phyloP scores from a whole-genome alignment of 192 early-diverging fungal species.

The Gryganskiella cystojenkinii region DNA sequence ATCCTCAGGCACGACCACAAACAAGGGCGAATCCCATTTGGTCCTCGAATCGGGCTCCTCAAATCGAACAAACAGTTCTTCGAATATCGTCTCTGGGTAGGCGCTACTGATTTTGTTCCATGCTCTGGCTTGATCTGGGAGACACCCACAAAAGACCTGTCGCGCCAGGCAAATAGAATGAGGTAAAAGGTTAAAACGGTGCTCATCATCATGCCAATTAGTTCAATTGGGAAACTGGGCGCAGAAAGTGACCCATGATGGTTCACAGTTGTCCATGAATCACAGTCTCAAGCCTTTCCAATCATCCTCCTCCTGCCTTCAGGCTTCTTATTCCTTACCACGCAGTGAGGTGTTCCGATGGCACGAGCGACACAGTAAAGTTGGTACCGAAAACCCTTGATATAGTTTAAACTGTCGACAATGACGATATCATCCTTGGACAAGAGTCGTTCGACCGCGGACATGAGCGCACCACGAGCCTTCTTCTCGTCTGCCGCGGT shows the following conservation, averaged over 20 bases:
- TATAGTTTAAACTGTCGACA: constrained; percentile 96
- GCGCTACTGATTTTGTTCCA: constrained; percentile 33
- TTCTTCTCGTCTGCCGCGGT: constrained; percentile 86
- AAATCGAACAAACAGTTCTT: constrained; percentile 85
- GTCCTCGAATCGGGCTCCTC: constrained; percentile 94
- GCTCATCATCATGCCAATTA: background rate
- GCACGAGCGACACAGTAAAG: constrained; percentile 90
- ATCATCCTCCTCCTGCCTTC: background rate
- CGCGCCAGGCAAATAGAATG: background rate
- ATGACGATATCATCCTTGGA: constrained; percentile 90
- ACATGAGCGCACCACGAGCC: constrained; percentile 84
- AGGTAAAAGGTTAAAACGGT: background rate
- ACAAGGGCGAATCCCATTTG: constrained; percentile 98
- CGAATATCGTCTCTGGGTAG: constrained; percentile 68
- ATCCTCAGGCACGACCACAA: constrained; percentile 85
- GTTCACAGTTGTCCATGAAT: no score
- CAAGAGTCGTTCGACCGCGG: constrained; percentile 88
- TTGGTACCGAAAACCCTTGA: constrained; percentile 99
- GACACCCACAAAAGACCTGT: constrained; percentile 44
- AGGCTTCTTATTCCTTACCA: constrained; percentile 55
- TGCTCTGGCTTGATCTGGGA: constrained; percentile 31
- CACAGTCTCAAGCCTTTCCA: no score
- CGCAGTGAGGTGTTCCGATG: constrained; percentile 88
- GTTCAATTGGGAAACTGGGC: no score
- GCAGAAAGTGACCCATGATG: no score